Conservation (phyloP, 2,329 filamentous ascomycete genomes). For the Neophaeococcomyces mojaviensis region DNA sequence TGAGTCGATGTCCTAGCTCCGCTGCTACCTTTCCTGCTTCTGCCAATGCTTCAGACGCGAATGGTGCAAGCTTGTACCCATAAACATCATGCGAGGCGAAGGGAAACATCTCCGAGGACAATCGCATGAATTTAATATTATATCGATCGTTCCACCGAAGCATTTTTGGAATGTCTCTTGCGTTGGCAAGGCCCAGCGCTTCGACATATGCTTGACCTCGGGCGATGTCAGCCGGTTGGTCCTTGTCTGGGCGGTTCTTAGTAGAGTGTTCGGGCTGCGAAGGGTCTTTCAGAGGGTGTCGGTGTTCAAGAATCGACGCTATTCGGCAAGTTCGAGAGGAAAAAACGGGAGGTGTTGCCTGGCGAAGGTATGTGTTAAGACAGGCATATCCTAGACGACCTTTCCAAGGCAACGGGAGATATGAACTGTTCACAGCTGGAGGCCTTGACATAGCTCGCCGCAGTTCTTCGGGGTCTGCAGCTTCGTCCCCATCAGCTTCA, state of each 20-base stretch:
- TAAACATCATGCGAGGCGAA: slow-evolving; percentile 85
- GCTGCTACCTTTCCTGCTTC: slow-evolving; percentile 70
- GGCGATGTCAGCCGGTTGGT: slow-evolving; percentile 56
- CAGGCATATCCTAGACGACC: slow-evolving; percentile 87
- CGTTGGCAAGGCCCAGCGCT: slow-evolving; percentile 70
- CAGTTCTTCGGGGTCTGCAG: slow-evolving; percentile 49
- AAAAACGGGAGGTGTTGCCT: slow-evolving; percentile 76
- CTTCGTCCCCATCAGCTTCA: slow-evolving; percentile 47
- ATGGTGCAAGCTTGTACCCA: slow-evolving; percentile 76
- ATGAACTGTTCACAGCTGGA: slow-evolving; percentile 74
- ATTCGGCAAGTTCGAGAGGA: slow-evolving; percentile 88
- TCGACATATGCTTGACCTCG: slow-evolving; percentile 69
- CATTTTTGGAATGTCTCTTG: slow-evolving; percentile 76
- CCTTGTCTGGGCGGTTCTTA: slow-evolving; percentile 78
- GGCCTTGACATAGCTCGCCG: slow-evolving; percentile 54
- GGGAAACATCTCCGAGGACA: slow-evolving; percentile 95
- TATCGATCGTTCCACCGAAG: slow-evolving; percentile 87
- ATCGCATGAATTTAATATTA: slow-evolving; percentile 81
- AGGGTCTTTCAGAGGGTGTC: slow-evolving; percentile 70
- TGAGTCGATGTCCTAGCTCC: slow-evolving; percentile 74
- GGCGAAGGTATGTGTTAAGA: slow-evolving; percentile 82
- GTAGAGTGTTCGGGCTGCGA: slow-evolving; percentile 69
- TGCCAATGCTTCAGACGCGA: slow-evolving; percentile 69
- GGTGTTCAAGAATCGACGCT: slow-evolving; percentile 79
- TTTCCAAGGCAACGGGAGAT: slow-evolving; percentile 81